phyloP scores from a whole-genome alignment of 192 early-diverging fungal species.

The Spinellus fusiger region DNA sequence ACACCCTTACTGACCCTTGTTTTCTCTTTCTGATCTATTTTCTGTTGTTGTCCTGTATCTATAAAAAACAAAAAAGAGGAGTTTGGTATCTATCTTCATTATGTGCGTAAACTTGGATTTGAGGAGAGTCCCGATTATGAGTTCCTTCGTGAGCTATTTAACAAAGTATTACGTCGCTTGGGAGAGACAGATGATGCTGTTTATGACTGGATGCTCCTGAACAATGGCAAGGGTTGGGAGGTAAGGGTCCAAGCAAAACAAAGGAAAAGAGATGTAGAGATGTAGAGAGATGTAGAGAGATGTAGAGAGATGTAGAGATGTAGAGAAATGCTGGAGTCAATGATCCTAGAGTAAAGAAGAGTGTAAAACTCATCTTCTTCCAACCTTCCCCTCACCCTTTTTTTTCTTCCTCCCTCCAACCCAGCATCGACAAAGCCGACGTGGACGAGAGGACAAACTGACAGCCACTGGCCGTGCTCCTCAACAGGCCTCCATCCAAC shows the following conservation, averaged over 20 bases:
- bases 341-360: background rate
- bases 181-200: conserved; percentile 84
- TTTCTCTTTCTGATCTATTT: background rate
- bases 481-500: conserved; percentile 3
- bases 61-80: conserved; percentile 53
- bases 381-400: conserved; percentile 2
- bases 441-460: background rate
- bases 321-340: too few species aligned
- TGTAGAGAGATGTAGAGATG: too few species aligned
- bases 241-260: conserved; percentile 6
- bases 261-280: too few species aligned
- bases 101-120: conserved; percentile 88
- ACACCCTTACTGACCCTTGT: too few species aligned
- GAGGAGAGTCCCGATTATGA: conserved; percentile 98
- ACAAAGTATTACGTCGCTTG: conserved; percentile 61
- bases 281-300: too few species aligned
- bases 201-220: conserved; percentile 87
- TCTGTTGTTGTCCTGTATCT: background rate
- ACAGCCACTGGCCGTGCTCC: background rate
- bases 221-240: conserved; percentile 52
- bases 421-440: background rate
- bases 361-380: conserved; percentile 1
- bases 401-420: conserved; percentile 1
- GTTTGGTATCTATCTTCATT: conserved; percentile 84
- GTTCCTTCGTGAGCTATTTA: conserved; percentile 81